Evolutionary conservation across 495 filamentous ascomycete species (phyloP).

Genomic region (Xylaria telfairii): DNA sequence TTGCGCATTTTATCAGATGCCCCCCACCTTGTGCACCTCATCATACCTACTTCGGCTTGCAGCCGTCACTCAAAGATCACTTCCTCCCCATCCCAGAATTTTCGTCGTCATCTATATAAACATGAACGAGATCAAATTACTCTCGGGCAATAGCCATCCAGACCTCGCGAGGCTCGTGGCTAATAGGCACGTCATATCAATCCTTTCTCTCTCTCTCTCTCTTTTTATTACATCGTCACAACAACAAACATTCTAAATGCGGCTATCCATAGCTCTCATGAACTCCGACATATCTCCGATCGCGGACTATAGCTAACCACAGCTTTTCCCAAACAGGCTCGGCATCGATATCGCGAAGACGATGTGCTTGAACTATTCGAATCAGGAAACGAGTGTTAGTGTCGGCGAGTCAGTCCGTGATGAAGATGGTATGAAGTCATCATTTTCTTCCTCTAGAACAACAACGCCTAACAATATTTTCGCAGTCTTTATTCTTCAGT

Average conservation of each 20-base stretch:
- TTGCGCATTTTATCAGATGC: no score
- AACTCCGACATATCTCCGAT: no score
- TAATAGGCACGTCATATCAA: conserved; percentile 73
- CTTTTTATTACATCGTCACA: no score
- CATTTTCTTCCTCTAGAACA: no score
- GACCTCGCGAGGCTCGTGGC: conserved; percentile 87
- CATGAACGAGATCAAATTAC: conserved; percentile 95
- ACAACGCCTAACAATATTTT: conserved; percentile 24
- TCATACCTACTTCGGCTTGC: no score
- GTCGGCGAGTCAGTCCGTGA: conserved; percentile 97
- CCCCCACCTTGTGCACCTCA: no score
- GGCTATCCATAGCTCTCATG: conserved; percentile 11
- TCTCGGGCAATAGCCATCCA: conserved; percentile 96
- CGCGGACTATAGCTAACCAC: no score
- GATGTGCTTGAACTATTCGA: conserved; percentile 93
- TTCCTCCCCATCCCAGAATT: no score
- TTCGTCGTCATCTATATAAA: no score
- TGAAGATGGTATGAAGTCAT: conserved; percentile 94
- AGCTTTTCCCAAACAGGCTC: conserved; percentile 67
- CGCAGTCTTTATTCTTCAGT: conserved; percentile 91
- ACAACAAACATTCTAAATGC: no score
- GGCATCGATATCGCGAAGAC: conserved; percentile 94
- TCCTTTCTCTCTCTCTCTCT: no score
- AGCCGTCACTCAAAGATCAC: no score
- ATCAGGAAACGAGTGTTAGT: conserved; percentile 96